Evolutionary conservation across 805 yeast genomes (phyloP).

Genomic region (Ogataea ramenticola): DNA sequence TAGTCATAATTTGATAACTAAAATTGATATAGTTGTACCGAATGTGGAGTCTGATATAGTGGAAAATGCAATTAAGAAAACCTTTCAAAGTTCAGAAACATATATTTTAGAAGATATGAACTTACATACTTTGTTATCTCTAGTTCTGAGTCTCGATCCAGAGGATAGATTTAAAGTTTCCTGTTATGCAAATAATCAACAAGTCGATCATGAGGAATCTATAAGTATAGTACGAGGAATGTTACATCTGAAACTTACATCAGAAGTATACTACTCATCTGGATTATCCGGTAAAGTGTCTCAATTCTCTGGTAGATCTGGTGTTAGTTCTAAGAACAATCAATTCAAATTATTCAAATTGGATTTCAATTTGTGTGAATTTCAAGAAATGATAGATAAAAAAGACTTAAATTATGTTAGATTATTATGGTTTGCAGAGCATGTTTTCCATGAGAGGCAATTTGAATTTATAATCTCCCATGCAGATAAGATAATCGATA

Average conservation of each 20-base stretch:
- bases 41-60: neutral
- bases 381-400: conserved; percentile 2
- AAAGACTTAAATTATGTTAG: conserved; percentile 17
- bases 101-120: neutral
- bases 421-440: conserved; percentile 25
- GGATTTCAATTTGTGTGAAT: conserved; percentile 11
- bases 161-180: neutral
- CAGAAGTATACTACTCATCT: conserved; percentile 22
- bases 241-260: conserved; percentile 23
- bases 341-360: conserved; percentile 15
- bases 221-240: conserved; percentile 20
- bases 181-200: conserved; percentile 5
- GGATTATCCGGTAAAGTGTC: conserved; percentile 27
- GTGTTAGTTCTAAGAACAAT: neutral
- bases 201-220: conserved; percentile 25
- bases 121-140: neutral
- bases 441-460: conserved; percentile 4
- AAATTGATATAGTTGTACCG: conserved; percentile 15
- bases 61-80: neutral
- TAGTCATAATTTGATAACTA: conserved; percentile 21
- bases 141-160: neutral
- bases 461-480: conserved; percentile 3
- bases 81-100: neutral
- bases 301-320: conserved; percentile 1
- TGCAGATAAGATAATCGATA: neutral